phyloP scores from a whole-genome alignment of 129 eudicot genomes.

The Flaveria robusta region DNA sequence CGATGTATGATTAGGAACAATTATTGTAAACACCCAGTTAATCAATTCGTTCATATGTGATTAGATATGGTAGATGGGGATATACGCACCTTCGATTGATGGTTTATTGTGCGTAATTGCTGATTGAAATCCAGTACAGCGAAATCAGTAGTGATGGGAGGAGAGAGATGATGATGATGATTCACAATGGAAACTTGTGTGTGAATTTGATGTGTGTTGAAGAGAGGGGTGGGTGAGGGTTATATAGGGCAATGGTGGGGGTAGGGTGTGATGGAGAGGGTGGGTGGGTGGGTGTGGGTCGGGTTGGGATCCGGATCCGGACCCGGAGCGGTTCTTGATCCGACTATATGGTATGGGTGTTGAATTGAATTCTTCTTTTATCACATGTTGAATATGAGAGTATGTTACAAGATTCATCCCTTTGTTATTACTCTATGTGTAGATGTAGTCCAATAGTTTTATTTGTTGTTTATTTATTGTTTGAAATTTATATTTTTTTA shows the following conservation, averaged over 20 bases:
- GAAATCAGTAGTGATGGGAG: slow-evolving; percentile 24
- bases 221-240: slow-evolving; percentile 27
- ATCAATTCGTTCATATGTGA: not conserved
- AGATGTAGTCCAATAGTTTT: not conserved
- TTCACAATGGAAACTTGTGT: slow-evolving; percentile 24
- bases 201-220: slow-evolving; percentile 33
- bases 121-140: slow-evolving; percentile 38
- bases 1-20: slow-evolving; percentile 18
- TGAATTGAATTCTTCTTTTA: slow-evolving; percentile 18
- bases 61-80: slow-evolving; percentile 8
- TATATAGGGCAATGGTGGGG: slow-evolving; percentile 42
- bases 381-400: slow-evolving; percentile 22
- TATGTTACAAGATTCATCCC: not conserved
- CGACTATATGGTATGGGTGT: not conserved
- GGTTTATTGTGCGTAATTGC: slow-evolving; percentile 1
- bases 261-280: slow-evolving; percentile 36
- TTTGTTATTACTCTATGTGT: not conserved
- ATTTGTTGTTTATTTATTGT: not conserved
- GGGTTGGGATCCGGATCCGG: slow-evolving; percentile 12
- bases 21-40: not conserved
- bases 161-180: slow-evolving; percentile 10
- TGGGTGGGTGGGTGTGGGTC: slow-evolving; percentile 24
- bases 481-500: not conserved
- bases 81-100: slow-evolving; percentile 34
- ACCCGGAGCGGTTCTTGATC: slow-evolving; percentile 7